Conservation (phyloP, 2,329 filamentous ascomycete genomes). For the Penicillium sp. region DNA sequence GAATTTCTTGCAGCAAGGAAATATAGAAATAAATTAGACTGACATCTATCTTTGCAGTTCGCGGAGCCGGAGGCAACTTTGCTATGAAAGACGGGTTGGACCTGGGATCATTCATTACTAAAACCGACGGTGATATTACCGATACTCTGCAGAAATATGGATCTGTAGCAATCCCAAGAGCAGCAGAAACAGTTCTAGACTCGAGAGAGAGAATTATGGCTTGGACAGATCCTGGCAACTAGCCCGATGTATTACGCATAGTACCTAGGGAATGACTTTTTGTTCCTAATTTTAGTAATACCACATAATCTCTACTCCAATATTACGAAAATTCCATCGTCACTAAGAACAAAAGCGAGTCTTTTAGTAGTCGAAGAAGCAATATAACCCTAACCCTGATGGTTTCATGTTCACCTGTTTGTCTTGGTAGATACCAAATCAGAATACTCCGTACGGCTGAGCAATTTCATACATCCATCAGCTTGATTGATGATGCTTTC, state of each 20-base stretch:
- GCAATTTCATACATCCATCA: no score
- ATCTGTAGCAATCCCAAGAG: conserved; percentile 2
- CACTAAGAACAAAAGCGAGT: no score
- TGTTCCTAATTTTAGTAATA: no score
- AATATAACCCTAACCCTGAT: no score
- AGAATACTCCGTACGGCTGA: no score
- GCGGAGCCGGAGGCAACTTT: conserved; percentile 1
- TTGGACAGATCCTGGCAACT: background rate
- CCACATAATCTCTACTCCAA: no score
- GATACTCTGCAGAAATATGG: background rate
- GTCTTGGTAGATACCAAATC: no score
- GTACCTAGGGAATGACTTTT: no score
- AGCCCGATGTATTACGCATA: background rate
- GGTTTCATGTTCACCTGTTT: no score
- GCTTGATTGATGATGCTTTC: no score
- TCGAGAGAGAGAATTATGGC: background rate
- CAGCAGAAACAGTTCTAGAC: background rate
- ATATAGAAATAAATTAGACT: background rate
- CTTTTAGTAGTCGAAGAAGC: no score
- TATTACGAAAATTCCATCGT: no score
- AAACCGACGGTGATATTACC: background rate
- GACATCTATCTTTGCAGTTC: background rate
- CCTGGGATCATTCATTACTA: background rate
- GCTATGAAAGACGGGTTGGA: conserved; percentile 3
- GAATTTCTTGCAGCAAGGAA: background rate